Base-by-base conservation (phyloP, 371 early-diverging fungal genomes). In the Nematocida ausubeli region DNA sequence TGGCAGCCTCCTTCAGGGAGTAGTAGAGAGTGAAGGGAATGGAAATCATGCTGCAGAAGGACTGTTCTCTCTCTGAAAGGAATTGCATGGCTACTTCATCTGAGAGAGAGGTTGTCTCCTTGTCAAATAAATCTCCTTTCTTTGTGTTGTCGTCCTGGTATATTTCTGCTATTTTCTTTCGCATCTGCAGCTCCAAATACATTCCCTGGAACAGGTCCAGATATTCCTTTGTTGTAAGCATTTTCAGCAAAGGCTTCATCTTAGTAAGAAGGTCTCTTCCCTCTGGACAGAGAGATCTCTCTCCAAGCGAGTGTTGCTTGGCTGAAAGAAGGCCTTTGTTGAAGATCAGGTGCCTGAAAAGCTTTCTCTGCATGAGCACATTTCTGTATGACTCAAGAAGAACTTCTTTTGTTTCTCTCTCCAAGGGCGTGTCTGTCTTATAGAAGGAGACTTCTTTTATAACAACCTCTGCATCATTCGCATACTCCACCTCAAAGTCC, bases 401-500 rank as follows among this genome's bases (percentile, higher is more conserved):
- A 81, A 92, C 90, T 54, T 91, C 82, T 82, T 95, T 95, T 32
- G 95, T 87, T 70, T 91, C 93, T 80, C n/a, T 57, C n/a, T 93
- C 92, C 2, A 82, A 16, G 44, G 28, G 35, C 19, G 69, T 93
- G 63, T 91, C 68, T 71, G 47, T 66, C 30, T 92, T 92, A 55
- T 89, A 89, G 82, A 95, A 91, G 22, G 89, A 87, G 88, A 97
- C 89, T 70, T 96, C 95, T 82, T 93, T 95, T 60, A 98, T 90
- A 34, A 86, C 82, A 34, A 89, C 88, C 87, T 98, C 98, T 1
- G 94, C 93, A 28, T 95, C 96, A 82, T 96, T 93, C 54, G 93
- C 93, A 81, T 90, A 89, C 84, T 98, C 99, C 4, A 89, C 88
- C 73, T 98, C 99, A 84, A 96, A 98, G 84, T 98, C 99, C 47